Evolutionary conservation across 805 yeast genomes (phyloP), one percentile per base, ranked within the genome.

Genomic region (Metschnikowia kofuensis): DNA sequence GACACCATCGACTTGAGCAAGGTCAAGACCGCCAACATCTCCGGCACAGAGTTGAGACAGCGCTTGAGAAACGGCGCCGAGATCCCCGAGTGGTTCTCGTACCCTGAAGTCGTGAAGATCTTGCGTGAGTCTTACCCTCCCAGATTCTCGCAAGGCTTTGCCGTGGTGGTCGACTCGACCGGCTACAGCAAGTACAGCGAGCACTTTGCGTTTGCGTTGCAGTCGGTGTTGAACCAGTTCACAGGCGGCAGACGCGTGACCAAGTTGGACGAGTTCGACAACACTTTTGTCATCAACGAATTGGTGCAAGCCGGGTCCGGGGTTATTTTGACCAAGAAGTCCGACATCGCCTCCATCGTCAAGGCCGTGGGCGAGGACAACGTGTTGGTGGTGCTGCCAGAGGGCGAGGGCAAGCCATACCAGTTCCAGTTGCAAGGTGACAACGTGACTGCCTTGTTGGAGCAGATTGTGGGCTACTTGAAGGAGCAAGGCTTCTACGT

Each of bases 61-160:
- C 83, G 92, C 57, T 80, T 91, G 65, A 84, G 83, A 74, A 86
- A 84, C 52, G 97, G 97, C 50, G 78, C 85, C 38, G 85, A 85
- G 53, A 92, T 91, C 59, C 98, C 98, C 54, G 94, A 82, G 65
- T 91, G 98, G 98, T 91, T 92, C 72, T 89, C 97, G 6, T 91
- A 91, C 72, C 96, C 97, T 3, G 97, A 91, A 69, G 97, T 92
- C 45, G 98, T 92, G 51, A 79, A 80, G 67, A 90, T 92, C 51
- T 78, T 91, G 61, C 85, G 98, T 66, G 92, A 89, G 61, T 82
- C 91, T 40, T 91, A 91, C 68, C 97, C 97, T 48, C 96, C 98
- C 55, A 83, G 97, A 70, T 81, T 77, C 50, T 68, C 77, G 50
- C 98, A 92, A 73, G 98, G 98, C 34, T 92, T 91, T 68, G 87